Evolutionary conservation across 2,329 filamentous ascomycete species (phyloP).

Genomic region (Neofusicoccum ribis): DNA sequence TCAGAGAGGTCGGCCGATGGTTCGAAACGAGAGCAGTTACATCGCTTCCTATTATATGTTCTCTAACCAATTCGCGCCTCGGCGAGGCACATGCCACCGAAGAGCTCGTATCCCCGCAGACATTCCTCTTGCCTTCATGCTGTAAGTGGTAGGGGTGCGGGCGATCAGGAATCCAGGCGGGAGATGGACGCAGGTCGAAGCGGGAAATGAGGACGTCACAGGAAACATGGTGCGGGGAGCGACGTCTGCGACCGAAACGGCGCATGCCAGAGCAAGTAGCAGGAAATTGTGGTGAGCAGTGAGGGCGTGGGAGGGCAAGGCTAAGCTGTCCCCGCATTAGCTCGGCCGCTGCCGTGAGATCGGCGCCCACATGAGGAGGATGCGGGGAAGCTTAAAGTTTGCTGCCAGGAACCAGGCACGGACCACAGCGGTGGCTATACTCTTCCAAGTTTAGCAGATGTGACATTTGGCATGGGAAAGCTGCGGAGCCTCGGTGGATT

Average conservation of each 20-base stretch:
- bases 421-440: slow-evolving; percentile 8
- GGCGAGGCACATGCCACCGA: slow-evolving; percentile 17
- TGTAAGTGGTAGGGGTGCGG: background rate
- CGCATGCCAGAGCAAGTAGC: background rate
- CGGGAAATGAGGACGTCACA: slow-evolving; percentile 10
- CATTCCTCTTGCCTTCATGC: background rate
- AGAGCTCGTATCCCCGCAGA: background rate
- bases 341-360: background rate
- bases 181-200: background rate
- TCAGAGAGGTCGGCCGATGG: background rate
- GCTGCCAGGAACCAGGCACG: slow-evolving; percentile 21
- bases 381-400: slow-evolving; percentile 22
- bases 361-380: background rate
- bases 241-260: background rate
- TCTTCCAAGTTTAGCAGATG: slow-evolving; percentile 1
- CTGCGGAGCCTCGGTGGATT: slow-evolving; percentile 13
- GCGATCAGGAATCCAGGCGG: background rate
- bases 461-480: background rate
- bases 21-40: background rate
- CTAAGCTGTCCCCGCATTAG: slow-evolving; percentile 3
- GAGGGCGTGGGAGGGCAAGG: background rate
- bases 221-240: slow-evolving; percentile 3
- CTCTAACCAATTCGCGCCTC: background rate
- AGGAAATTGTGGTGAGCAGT: background rate
- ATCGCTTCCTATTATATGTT: background rate